phyloP scores from a whole-genome alignment of 2,329 filamentous ascomycete species.

The Aspergillus brunneoviolaceus region DNA sequence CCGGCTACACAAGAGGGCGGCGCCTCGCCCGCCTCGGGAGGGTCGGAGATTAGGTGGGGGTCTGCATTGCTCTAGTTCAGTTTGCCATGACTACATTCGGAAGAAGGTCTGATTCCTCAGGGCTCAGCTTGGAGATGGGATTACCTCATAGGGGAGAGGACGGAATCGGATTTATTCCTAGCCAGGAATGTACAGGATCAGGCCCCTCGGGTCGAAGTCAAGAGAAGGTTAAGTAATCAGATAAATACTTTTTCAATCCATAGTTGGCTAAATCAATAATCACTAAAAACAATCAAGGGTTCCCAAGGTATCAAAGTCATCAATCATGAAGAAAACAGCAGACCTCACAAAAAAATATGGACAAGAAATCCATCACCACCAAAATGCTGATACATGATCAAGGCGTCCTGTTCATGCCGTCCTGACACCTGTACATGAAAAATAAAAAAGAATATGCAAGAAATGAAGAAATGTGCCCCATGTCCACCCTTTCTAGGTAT shows the following conservation, averaged over 20 bases:
- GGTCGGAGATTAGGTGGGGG: too few species aligned
- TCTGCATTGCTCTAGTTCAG: too few species aligned
- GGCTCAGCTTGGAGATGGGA: too few species aligned
- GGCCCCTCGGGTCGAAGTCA: too few species aligned
- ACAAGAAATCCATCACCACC: not conserved
- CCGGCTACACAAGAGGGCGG: too few species aligned
- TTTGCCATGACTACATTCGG: too few species aligned
- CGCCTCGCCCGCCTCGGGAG: too few species aligned
- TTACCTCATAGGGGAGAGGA: too few species aligned
- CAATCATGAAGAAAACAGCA: not conserved
- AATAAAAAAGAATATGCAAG: slow-evolving; percentile 4
- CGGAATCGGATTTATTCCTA: too few species aligned
- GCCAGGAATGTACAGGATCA: too few species aligned
- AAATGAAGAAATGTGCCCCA: not conserved
- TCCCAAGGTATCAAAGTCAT: not conserved
- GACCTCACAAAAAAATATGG: too few species aligned
- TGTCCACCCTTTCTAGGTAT: not conserved
- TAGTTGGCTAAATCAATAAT: not conserved
- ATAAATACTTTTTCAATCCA: not conserved
- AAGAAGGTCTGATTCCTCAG: too few species aligned
- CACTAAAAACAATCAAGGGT: not conserved
- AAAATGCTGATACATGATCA: not conserved
- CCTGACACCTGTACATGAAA: not conserved
- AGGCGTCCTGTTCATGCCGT: not conserved
- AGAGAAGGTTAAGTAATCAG: not conserved